Base-by-base conservation (phyloP, 2,329 filamentous ascomycete genomes). In the Aspergillus hortae region DNA sequence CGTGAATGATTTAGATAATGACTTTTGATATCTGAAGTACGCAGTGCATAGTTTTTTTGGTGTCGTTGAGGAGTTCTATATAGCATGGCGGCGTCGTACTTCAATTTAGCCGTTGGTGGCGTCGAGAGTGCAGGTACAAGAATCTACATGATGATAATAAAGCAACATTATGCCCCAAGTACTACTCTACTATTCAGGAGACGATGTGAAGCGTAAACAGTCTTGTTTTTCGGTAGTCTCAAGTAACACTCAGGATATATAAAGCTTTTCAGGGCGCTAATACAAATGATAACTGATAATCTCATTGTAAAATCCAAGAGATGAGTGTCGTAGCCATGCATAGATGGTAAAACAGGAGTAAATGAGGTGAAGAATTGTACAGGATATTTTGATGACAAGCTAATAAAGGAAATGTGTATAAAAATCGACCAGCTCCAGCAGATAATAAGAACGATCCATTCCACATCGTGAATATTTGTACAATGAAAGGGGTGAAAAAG, bases 1-100 rank as follows among this genome's bases (percentile, higher is more conserved):
- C 21, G 51, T 60, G 14, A 60, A 62, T 51, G 52, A 57, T 33
- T 27, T 48, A 12, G 52, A 51, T n/a, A 52, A 51, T n/a, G 44
- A 44, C 45, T 49, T 56, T 41, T 35, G 23, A 19, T 19, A 14
- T 11, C 11, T 46, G 5, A 42, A 12, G 6, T 25, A 7, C 6
- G 2, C 3, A 21, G 5, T 21, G 21, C 30, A 6, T 35, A 4
- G 27, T 10, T 14, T 47, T 41, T 25, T 35, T 46, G 17, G 19
- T 21, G 40, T 43, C 9, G 2, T 46, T 38, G 35, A 2, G 12
- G 35, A 15, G 35, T 38, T n/a, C 6, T 48, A 48, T 35, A 17
- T 41, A 17, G 46, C 35, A 48, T 48, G 33, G n/a, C 25, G 36
- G 46, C 46, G 46, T 48, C 46, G 15, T n/a, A 6, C 15, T 35